phyloP scores from a whole-genome alignment of 306 rosid species.

The Erythrophleum fordii region DNA sequence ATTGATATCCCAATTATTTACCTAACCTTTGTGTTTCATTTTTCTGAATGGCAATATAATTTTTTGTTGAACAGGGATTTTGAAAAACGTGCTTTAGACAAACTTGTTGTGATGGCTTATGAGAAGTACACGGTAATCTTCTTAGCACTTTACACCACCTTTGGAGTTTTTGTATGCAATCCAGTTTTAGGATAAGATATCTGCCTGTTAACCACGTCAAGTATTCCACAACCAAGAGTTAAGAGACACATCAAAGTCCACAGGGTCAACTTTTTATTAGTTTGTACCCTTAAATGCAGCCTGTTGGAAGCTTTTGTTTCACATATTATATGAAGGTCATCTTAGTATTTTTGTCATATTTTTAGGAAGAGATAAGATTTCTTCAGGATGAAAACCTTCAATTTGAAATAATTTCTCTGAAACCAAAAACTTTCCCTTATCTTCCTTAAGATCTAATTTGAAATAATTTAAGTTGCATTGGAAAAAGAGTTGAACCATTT shows the following conservation, averaged over 20 bases:
- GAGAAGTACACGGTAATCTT: slow-evolving; percentile 77
- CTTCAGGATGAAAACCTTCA: slow-evolving; percentile 2
- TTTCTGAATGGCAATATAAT: no score
- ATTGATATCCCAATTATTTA: no score
- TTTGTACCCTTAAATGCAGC: slow-evolving; percentile 32
- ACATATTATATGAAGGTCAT: slow-evolving; percentile 5
- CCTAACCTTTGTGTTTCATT: no score
- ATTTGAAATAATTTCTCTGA: neutral
- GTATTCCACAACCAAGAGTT: no score
- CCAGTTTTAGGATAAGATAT: slow-evolving; percentile 12
- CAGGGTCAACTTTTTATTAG: neutral
- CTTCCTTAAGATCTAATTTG: slow-evolving; percentile 10
- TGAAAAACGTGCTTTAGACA: no score
- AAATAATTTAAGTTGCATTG: slow-evolving; percentile 27
- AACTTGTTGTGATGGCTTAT: no score
- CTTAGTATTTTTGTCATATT: neutral
- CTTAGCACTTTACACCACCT: slow-evolving; percentile 1
- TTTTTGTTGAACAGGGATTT: no score
- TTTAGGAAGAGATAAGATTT: slow-evolving; percentile 1
- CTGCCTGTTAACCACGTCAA: slow-evolving; percentile 25
- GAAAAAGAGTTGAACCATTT: slow-evolving; percentile 31
- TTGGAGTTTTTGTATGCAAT: neutral
- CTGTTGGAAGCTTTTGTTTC: slow-evolving; percentile 27
- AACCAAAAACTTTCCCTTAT: slow-evolving; percentile 17
- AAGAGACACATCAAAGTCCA: slow-evolving; percentile 1